phyloP scores from a whole-genome alignment of 148 eudicot species.

The Persicaria tinctoria region DNA sequence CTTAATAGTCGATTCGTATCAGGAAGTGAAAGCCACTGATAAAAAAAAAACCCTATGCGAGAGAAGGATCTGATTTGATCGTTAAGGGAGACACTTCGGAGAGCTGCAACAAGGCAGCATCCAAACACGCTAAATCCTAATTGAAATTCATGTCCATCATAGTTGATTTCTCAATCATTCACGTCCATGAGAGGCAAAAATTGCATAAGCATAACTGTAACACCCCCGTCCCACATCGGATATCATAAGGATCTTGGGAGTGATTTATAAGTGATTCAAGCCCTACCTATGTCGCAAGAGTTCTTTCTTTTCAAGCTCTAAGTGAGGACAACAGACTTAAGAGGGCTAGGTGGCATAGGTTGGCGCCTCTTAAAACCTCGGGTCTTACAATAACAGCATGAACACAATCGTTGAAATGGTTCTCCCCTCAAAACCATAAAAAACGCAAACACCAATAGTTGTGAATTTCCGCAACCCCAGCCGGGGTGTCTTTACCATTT shows the following conservation, averaged over 20 bases:
- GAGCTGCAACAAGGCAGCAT: constrained; percentile 28
- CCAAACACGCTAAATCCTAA: constrained; percentile 15
- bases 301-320: too few species aligned
- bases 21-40: constrained; percentile 22
- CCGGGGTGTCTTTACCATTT: too few species aligned
- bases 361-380: too few species aligned
- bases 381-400: not conserved
- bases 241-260: too few species aligned
- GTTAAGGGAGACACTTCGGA: constrained; percentile 23
- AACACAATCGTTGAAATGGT: not conserved
- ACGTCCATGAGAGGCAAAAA: not conserved
- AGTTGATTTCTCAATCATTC: not conserved
- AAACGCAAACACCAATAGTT: too few species aligned
- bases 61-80: constrained; percentile 18
- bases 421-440: too few species aligned
- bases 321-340: too few species aligned
- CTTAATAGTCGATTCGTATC: constrained; percentile 23
- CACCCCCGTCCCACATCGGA: too few species aligned
- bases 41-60: constrained; percentile 20
- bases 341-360: too few species aligned
- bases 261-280: too few species aligned
- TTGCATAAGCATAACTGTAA: not conserved
- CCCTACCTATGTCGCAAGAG: too few species aligned
- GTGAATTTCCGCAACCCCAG: too few species aligned
- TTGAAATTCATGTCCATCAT: constrained; percentile 18